Conservation (phyloP, 164 flowering plant species). For the Pachysandra terminalis region DNA sequence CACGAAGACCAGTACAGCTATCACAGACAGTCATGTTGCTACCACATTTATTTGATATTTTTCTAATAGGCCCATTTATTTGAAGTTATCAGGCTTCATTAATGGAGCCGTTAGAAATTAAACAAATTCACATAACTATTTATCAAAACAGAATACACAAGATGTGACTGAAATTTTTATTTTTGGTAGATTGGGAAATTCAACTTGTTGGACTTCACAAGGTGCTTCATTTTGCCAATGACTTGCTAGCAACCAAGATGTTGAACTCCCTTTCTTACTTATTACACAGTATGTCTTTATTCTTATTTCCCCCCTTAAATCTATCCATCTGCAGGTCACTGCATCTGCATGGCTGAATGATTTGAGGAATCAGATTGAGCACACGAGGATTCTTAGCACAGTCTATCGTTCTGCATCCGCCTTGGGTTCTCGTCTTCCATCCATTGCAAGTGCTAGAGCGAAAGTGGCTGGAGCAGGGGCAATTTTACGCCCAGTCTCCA, state of each 20-base stretch:
- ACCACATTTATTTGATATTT: background rate
- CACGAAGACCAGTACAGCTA: background rate
- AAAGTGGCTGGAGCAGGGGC: conserved; percentile 99
- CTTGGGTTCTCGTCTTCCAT: conserved; percentile 90
- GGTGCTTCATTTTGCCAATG: background rate
- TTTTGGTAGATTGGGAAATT: too few species aligned
- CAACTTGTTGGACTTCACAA: too few species aligned
- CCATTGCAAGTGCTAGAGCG: conserved; percentile 88
- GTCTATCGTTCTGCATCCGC: conserved; percentile 98
- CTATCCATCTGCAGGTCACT: conserved; percentile 55
- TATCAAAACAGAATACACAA: too few species aligned
- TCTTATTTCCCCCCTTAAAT: conserved; percentile 1
- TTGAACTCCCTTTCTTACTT: background rate
- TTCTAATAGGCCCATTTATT: background rate
- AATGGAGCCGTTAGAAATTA: too few species aligned
- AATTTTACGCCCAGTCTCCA: conserved; percentile 87
- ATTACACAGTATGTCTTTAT: background rate
- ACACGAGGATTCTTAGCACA: conserved; percentile 83
- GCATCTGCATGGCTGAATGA: conserved; percentile 99
- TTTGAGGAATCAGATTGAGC: conserved; percentile 87
- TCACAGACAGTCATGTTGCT: background rate
- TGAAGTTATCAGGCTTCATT: too few species aligned
- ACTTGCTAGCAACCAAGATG: background rate
- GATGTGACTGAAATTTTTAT: too few species aligned
- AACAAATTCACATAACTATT: too few species aligned